Evolutionary conservation across 352 stramenopile species (phyloP).

Genomic region (Aphanomyces stellatus): DNA sequence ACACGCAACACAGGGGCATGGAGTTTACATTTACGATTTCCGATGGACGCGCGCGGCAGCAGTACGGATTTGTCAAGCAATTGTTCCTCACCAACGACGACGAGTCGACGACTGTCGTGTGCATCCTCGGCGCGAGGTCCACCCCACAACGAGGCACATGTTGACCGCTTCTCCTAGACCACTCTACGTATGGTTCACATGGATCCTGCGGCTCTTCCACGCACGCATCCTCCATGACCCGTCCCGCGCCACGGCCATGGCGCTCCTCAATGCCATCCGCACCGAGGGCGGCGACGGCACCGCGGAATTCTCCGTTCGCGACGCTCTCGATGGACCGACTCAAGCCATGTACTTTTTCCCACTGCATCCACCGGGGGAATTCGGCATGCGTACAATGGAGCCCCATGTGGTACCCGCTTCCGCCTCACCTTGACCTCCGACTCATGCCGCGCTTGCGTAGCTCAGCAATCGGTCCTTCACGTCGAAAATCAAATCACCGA

Average conservation of each 20-base stretch:
- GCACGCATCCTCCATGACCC: conserved; percentile 8
- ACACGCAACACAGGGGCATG: neutral
- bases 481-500: conserved; percentile 1
- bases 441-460: neutral
- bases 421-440: too few relatives aligned
- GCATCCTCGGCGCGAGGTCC: conserved; percentile 8
- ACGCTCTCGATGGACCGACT: neutral
- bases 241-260: neutral
- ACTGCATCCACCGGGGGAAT: neutral
- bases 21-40: conserved; percentile 20
- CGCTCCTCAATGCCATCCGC: conserved; percentile 4
- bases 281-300: neutral
- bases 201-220: conserved; percentile 14
- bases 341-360: conserved; percentile 11
- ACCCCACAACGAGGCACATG: too few relatives aligned
- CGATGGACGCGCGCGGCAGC: neutral
- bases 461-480: conserved; percentile 13
- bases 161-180: too few relatives aligned
- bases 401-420: neutral
- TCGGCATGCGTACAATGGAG: conserved; percentile 8
- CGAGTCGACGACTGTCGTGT: neutral
- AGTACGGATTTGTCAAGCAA: conserved; percentile 14
- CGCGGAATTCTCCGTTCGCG: neutral
- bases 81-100: neutral
- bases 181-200: conserved; percentile 13